Evolutionary conservation across 345 rosid species (phyloP), one percentile per base, ranked within the genome.

Genomic region (Clausena lansium): DNA sequence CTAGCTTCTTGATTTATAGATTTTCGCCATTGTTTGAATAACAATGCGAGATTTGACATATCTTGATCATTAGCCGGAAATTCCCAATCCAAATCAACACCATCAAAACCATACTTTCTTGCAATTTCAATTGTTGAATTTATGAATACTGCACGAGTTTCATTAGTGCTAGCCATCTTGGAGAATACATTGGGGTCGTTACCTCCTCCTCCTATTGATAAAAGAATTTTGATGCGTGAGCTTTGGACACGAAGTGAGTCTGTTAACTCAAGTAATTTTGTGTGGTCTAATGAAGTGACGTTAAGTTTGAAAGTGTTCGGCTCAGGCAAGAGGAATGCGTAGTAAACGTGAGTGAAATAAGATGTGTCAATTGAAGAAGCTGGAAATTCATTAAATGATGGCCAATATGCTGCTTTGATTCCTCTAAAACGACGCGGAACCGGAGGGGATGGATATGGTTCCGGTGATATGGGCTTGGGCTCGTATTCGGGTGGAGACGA

Each of bases 71-170:
- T 68, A 14, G 65, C 76, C 1, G 89, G 89, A 35, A 35, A 89
- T 67, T 87, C 92, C 88, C 88, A 89, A 39, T 89, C 88, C 3
- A 87, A 59, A 55, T 87, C 89, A 24, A 89, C 73, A 6, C 89
- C 91, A 39, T 86, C 85, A 13, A 86, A 86, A 0, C 80, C 78
- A 22, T 84, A 86, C 1, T 9, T 54, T 27, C 88, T 76, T 9
- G 87, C 89, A 2, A 83, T 35, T 68, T 83, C 78, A 10, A 89
- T 85, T 8, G 78, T 75, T 4, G 90, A 86, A 5, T 70, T 50
- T 52, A 86, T 85, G 74, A 89, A 86, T 5, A 57, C 28, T 13
- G 69, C 76, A 11, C 90, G 85, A 11, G 79, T 70, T 25, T 67
- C 41, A 8, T 33, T 15, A 32, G 57, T 35, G 7, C 77, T 57